Percentiles rank a stretch among this genome's conserved stretches.
phyloP scores from a whole-genome alignment of 1,284 basidiomycete species.

The Mycosarcoma maydis region DNA sequence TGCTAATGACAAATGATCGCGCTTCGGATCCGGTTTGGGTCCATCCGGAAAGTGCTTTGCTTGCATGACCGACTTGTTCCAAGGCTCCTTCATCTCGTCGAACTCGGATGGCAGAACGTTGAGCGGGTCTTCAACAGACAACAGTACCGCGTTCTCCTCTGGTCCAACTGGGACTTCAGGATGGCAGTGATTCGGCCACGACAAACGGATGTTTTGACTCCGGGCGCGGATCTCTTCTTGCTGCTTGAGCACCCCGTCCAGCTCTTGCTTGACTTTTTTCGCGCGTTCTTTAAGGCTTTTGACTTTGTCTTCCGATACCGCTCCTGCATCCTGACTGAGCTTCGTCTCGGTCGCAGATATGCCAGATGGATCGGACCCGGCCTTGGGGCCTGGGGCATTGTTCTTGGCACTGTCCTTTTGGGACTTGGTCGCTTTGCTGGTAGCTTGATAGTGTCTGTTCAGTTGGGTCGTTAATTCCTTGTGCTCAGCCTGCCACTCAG shows the following conservation, averaged over 20 bases:
- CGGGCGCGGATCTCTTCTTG: constrained; percentile 10
- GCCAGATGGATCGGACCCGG: too few relatives aligned
- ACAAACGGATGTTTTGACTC: constrained; percentile 12
- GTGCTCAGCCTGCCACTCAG: constrained; percentile 15
- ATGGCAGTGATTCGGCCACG: constrained; percentile 40
- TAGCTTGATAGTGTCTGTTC: not conserved
- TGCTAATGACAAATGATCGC: constrained; percentile 62
- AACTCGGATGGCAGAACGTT: constrained; percentile 30
- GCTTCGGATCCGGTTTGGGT: constrained; percentile 19
- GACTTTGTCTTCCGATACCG: constrained; percentile 1
- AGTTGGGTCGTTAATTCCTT: constrained; percentile 13
- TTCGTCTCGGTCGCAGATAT: not conserved
- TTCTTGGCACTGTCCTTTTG: constrained; percentile 3
- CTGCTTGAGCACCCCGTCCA: constrained; percentile 12
- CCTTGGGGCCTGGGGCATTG: not conserved
- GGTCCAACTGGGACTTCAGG: constrained; percentile 40
- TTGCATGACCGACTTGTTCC: constrained; percentile 37
- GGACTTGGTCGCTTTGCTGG: not conserved
- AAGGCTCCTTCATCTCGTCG: constrained; percentile 37
- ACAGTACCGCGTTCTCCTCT: constrained; percentile 37
- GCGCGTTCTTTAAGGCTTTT: constrained; percentile 4
- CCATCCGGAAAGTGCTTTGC: constrained; percentile 34
- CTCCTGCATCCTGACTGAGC: not conserved
- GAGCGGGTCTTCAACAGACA: constrained; percentile 31
- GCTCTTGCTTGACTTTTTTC: constrained; percentile 23